Percentiles rank a stretch among this genome's conserved stretches.
Conservation (phyloP, 1,284 basidiomycete genomes). For the Cutaneotrichosporon cavernicola region DNA sequence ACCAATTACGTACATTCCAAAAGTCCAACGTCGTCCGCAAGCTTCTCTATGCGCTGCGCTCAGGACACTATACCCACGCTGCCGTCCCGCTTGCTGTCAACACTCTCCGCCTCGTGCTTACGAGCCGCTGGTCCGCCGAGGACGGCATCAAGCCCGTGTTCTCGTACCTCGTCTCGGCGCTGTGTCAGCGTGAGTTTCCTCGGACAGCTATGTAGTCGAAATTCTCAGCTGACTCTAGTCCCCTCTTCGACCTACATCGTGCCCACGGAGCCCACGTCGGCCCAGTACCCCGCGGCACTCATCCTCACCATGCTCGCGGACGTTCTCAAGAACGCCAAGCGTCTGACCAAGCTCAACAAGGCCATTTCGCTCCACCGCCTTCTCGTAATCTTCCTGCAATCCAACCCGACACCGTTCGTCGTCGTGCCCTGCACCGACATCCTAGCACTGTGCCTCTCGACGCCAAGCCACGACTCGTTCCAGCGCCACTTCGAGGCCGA, state of each 20-base stretch:
- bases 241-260: slow-evolving; percentile 7
- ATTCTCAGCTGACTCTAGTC: slow-evolving; percentile 12
- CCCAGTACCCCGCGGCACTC: slow-evolving; percentile 41
- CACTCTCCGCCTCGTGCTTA: slow-evolving; percentile 35
- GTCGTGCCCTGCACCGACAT: slow-evolving; percentile 46
- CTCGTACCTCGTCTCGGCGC: slow-evolving; percentile 76
- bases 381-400: slow-evolving; percentile 51
- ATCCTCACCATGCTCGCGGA: slow-evolving; percentile 43
- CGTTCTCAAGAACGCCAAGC: slow-evolving; percentile 31
- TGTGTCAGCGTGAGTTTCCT: slow-evolving; percentile 63
- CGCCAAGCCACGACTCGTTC: slow-evolving; percentile 44
- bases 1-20: slow-evolving; percentile 63
- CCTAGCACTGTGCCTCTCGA: slow-evolving; percentile 38
- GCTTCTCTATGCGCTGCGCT: slow-evolving; percentile 75
- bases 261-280: slow-evolving; percentile 33
- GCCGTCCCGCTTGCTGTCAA: slow-evolving; percentile 60
- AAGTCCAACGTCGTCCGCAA: slow-evolving; percentile 72
- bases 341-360: slow-evolving; percentile 49
- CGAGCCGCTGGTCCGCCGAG: slow-evolving; percentile 48
- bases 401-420: slow-evolving; percentile 47
- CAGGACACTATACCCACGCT: slow-evolving; percentile 66
- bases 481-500: slow-evolving; percentile 49
- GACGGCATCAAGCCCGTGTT: slow-evolving; percentile 74
- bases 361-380: slow-evolving; percentile 51
- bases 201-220: background rate